phyloP scores from a whole-genome alignment of 768 basidiomycete species.

The Cystobasidium ongulense region DNA sequence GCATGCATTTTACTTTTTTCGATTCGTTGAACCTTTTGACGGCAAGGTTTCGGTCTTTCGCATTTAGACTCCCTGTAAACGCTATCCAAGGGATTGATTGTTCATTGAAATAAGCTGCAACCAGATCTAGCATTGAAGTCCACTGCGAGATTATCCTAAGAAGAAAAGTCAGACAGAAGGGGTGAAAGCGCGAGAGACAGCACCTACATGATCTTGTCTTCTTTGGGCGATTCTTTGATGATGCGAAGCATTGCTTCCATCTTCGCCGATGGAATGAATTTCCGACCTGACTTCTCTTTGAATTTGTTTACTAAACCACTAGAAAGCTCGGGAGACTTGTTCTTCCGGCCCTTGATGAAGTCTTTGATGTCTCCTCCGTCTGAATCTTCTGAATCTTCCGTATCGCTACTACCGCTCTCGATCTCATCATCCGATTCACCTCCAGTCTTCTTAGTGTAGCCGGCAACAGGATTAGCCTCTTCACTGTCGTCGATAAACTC shows the following conservation, averaged over 20 bases:
- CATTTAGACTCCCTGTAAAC: neutral
- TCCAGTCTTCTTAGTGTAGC: slow-evolving; percentile 4
- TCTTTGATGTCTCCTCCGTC: neutral
- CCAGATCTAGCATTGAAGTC: neutral
- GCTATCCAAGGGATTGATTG: neutral
- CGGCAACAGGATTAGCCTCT: neutral
- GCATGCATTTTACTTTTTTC: neutral
- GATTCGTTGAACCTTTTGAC: neutral
- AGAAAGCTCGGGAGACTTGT: neutral
- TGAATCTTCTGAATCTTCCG: neutral
- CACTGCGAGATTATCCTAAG: neutral
- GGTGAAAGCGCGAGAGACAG: too few relatives aligned
- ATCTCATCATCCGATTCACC: neutral
- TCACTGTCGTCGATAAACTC: neutral
- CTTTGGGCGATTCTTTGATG: neutral
- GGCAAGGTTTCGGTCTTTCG: neutral
- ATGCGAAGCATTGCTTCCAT: neutral
- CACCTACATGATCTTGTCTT: neutral
- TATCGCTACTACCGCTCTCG: neutral
- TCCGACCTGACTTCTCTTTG: neutral
- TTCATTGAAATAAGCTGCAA: neutral
- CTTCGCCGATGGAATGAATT: neutral
- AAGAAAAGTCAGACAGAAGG: too few relatives aligned
- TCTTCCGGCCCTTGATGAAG: neutral
- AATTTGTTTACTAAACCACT: neutral